Evolutionary conservation across 106 monocot genomes (phyloP), one percentile per base, ranked within the genome.

Genomic region (Acanthochlamys bracteata): DNA sequence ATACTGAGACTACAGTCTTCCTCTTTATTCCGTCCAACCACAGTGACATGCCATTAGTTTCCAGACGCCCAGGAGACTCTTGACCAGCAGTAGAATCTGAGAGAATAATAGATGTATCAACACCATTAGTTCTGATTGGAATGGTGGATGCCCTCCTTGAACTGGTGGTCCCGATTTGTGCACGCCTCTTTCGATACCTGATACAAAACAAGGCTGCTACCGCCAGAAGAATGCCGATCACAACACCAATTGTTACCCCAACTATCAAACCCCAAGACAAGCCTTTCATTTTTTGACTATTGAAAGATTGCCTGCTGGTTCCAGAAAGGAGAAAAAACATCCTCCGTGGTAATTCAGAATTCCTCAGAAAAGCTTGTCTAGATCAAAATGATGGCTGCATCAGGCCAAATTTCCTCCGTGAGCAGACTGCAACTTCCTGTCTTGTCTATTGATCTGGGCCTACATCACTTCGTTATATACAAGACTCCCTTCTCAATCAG

Each of bases 161-260:
- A 53, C 76, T 81, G 24, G 72, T 91, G 42, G 39, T 85, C 26
- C 82, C 62, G 9, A 83, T 81, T 62, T 76, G 71, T 9, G 75
- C 20, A 15, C 72, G 41, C 63, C 65, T 77, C 56, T 71, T 82
- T 10, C 74, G 78, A 33, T 67, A 80, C 57, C 62, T 71, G 53
- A 83, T 64, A 76, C 79, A 95, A 20, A 90, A 65, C n/a, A 86
- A 57, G 25, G 71, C 83, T 10, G 24, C 60, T 19, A 63, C 66
- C 15, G 93, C 86, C 76, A 86, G 59, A 33, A 89, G 73, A 23
- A 82, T 43, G 14, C 93, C 89, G 26, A 94, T 80, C 53, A 86
- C 64, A 17, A 95, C 77, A 3, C 94, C 94, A 24, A 84, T 67
- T 0, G 90, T 84, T 41, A 86, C 73, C 10, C 94, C 94, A 11